Conservation (phyloP, 805 yeast species). For the Kazachstania viticola region DNA sequence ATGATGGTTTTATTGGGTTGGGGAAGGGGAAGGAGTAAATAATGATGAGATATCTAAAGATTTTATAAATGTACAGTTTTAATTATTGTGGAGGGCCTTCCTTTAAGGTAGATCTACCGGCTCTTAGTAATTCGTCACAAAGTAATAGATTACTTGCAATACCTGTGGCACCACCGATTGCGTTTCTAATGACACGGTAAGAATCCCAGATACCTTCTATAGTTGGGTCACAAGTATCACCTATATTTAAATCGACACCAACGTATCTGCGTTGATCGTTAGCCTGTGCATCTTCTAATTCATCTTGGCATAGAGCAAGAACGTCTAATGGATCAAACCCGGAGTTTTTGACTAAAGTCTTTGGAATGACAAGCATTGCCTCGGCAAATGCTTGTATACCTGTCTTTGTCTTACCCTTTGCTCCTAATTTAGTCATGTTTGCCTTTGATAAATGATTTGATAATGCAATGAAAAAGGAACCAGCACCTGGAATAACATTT, state of each 20-base stretch:
- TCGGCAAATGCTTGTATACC: slow-evolving; percentile 93
- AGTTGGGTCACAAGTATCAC: slow-evolving; percentile 92
- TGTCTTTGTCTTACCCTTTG: slow-evolving; percentile 76
- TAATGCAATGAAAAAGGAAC: slow-evolving; percentile 85
- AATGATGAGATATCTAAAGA: too few species aligned
- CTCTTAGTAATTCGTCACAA: slow-evolving; percentile 93
- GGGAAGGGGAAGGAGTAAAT: too few species aligned
- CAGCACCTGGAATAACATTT: slow-evolving; percentile 90
- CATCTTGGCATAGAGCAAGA: slow-evolving; percentile 76
- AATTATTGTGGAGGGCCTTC: slow-evolving; percentile 31
- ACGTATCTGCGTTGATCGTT: slow-evolving; percentile 60
- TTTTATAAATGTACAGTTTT: not conserved
- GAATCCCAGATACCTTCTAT: slow-evolving; percentile 96
- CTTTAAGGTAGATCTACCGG: slow-evolving; percentile 89
- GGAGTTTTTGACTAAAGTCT: slow-evolving; percentile 82
- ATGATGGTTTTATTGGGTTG: too few species aligned
- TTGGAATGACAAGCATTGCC: slow-evolving; percentile 82
- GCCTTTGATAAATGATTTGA: slow-evolving; percentile 47
- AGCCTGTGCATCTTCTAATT: slow-evolving; percentile 22
- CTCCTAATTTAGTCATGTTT: slow-evolving; percentile 41
- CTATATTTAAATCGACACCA: slow-evolving; percentile 82
- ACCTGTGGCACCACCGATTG: slow-evolving; percentile 83
- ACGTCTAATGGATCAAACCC: slow-evolving; percentile 91
- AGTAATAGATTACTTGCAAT: slow-evolving; percentile 84
- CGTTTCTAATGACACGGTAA: slow-evolving; percentile 86